A percentile compares a stretch with the other conserved stretches of the same genome.
Conservation (phyloP, 306 rosid species). For the Nissolia schottii region DNA sequence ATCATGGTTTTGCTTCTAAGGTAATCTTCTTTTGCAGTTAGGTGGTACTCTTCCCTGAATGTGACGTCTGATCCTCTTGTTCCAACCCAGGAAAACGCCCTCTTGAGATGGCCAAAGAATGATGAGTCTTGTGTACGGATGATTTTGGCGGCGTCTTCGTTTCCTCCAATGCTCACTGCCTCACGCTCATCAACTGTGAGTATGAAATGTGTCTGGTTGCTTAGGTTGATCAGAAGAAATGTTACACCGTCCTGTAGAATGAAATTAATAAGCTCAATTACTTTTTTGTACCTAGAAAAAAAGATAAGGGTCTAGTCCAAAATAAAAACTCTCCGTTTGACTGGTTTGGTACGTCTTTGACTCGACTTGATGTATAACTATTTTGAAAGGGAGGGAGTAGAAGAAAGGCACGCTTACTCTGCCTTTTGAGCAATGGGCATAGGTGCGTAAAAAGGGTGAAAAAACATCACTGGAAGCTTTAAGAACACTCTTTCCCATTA, state of each 20-base stretch:
- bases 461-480: slow-evolving; percentile 37
- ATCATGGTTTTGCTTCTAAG: slow-evolving; percentile 60
- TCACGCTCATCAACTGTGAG: slow-evolving; percentile 33
- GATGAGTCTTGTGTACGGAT: slow-evolving; percentile 26
- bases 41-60: slow-evolving; percentile 78
- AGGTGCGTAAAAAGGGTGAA: slow-evolving; percentile 63
- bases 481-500: slow-evolving; percentile 83
- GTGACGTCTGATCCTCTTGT: slow-evolving; percentile 50
- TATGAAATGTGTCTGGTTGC: slow-evolving; percentile 62
- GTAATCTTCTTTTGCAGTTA: slow-evolving; percentile 57
- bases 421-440: slow-evolving; percentile 89
- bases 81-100: slow-evolving; percentile 77
- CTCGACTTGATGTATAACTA: too few relatives aligned
- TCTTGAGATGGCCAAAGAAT: slow-evolving; percentile 48
- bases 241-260: slow-evolving; percentile 67
- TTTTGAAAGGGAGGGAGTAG: too few relatives aligned
- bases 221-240: slow-evolving; percentile 70
- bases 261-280: slow-evolving; percentile 13
- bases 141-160: neutral
- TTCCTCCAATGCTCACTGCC: slow-evolving; percentile 20
- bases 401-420: slow-evolving; percentile 55
- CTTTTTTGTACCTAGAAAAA: too few relatives aligned
- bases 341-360: too few relatives aligned
- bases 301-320: too few relatives aligned
- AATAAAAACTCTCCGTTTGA: too few relatives aligned